Percentiles rank a stretch among this genome's conserved stretches.
Conservation (phyloP, 2,329 filamentous ascomycete genomes). For the Arthrobotrys iridis region DNA sequence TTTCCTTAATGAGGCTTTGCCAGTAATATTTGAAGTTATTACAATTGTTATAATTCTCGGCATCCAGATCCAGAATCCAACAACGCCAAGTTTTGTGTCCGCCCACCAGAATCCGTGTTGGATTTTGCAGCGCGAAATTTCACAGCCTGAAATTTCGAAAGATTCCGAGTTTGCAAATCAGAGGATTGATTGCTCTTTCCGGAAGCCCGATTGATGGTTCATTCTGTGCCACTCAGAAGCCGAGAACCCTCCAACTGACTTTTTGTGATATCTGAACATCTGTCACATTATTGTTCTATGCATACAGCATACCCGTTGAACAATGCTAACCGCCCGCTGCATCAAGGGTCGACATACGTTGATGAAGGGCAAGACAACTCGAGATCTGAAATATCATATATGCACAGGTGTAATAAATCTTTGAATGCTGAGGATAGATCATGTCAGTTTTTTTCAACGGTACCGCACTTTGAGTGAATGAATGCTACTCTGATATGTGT, state of each 20-base stretch:
- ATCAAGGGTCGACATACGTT: conserved; percentile 14
- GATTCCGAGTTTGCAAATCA: background rate
- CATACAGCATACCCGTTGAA: conserved; percentile 3
- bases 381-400: conserved; percentile 1
- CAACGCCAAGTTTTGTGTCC: background rate
- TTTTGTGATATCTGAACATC: background rate
- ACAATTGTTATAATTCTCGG: background rate
- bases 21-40: conserved; percentile 3
- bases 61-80: background rate
- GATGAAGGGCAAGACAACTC: conserved; percentile 13
- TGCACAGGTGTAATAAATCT: background rate
- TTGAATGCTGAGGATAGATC: background rate
- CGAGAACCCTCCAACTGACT: background rate
- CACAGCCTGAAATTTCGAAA: background rate
- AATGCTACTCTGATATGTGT: conserved; percentile 1
- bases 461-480: background rate
- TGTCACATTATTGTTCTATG: conserved; percentile 1
- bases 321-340: conserved; percentile 15
- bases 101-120: background rate
- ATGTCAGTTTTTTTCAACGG: conserved; percentile 3
- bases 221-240: background rate
- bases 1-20: background rate
- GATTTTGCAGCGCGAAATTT: conserved; percentile 12
- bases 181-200: background rate
- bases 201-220: background rate